These are phyloP conservation scores for Fusarium lyarnte DNA, from an alignment of 2,329 filamentous ascomycete genomes.

Conservation along the genomic window DNA sequence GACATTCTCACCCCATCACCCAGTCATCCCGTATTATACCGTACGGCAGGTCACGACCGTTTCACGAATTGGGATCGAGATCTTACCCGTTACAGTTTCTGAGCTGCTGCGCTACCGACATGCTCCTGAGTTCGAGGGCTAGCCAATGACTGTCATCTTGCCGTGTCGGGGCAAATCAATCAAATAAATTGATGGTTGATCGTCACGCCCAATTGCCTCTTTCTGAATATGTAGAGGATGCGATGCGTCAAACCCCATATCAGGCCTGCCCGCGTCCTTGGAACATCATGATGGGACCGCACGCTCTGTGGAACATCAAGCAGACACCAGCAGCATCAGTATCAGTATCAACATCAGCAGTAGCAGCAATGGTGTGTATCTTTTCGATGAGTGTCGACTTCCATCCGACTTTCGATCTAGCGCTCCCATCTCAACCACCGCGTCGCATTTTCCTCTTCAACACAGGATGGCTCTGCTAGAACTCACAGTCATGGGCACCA, in stretches of 20 bases:
- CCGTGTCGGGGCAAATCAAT: conserved; percentile 25
- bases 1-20: conserved; percentile 28
- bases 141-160: conserved; percentile 21
- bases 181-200: conserved; percentile 33
- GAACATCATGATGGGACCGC: conserved; percentile 24
- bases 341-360: neutral
- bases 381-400: neutral
- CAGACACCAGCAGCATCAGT: conserved; percentile 2
- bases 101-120: conserved; percentile 25
- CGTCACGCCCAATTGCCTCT: conserved; percentile 23
- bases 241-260: conserved; percentile 29
- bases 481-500: conserved; percentile 21
- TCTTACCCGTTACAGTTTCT: conserved; percentile 32
- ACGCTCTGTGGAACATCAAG: conserved; percentile 21
- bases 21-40: neutral
- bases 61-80: conserved; percentile 44
- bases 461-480: conserved; percentile 4
- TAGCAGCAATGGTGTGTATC: neutral
- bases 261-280: conserved; percentile 25
- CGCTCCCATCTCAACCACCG: neutral
- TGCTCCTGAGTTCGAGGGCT: conserved; percentile 9
- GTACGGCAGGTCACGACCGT: conserved; percentile 21
- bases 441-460: neutral
- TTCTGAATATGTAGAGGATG: conserved; percentile 21
- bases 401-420: neutral